phyloP scores from a whole-genome alignment of 495 filamentous ascomycete genomes.

The Corynascus novoguineensis region DNA sequence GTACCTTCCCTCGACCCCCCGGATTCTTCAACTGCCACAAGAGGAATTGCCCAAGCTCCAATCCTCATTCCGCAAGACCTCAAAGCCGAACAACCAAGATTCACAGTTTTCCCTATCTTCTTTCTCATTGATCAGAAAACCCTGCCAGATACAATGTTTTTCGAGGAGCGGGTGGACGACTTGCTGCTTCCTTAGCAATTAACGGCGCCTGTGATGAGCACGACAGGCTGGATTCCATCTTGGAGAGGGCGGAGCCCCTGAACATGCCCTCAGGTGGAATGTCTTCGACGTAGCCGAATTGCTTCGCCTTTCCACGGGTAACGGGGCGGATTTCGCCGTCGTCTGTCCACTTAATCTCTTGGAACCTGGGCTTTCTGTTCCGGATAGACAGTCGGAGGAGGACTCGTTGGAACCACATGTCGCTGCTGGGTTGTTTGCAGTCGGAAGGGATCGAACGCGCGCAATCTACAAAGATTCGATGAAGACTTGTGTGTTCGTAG shows the following conservation, averaged over 20 bases:
- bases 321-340: constrained; percentile 11
- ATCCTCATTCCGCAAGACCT: neutral
- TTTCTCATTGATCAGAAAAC: neutral
- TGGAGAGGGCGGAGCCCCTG: neutral
- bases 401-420: constrained; percentile 9
- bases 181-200: neutral
- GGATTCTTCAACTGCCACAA: no score
- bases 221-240: constrained; percentile 11
- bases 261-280: neutral
- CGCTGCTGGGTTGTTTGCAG: neutral
- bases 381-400: constrained; percentile 2
- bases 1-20: no score
- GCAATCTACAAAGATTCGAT: no score
- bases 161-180: no score
- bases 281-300: neutral
- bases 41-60: no score
- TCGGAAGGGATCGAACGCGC: neutral
- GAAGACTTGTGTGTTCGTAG: no score
- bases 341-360: constrained; percentile 1
- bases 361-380: constrained; percentile 4
- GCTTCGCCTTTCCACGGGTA: constrained; percentile 16
- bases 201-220: constrained; percentile 14
- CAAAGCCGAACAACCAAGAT: neutral
- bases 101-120: no score
- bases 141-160: neutral